Conservation (phyloP, 225 moss, liverwort and hornwort genomes). For the Pseudoscleropodium purum region DNA sequence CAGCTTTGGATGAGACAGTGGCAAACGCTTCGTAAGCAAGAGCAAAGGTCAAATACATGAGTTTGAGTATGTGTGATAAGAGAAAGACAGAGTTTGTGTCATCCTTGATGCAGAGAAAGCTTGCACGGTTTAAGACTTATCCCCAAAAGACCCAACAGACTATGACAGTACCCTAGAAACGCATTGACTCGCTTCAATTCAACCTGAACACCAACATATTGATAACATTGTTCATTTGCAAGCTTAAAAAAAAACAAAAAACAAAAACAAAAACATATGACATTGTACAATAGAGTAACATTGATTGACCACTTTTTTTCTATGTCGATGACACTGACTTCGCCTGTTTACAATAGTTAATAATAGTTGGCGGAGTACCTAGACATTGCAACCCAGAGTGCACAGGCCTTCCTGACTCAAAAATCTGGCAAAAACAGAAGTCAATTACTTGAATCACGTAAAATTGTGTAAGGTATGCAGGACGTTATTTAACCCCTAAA, state of each 20-base stretch:
- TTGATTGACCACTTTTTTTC: background rate
- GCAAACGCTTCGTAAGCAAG: background rate
- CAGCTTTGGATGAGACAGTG: background rate
- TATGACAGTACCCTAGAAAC: background rate
- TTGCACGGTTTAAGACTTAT: background rate
- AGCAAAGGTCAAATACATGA: background rate
- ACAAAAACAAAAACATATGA: too few relatives aligned
- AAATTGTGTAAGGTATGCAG: background rate
- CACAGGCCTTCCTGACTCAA: background rate
- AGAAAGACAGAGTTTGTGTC: conserved; percentile 10
- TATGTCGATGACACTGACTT: background rate
- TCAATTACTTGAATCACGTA: background rate
- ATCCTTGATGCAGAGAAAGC: conserved; percentile 8
- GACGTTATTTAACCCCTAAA: too few relatives aligned
- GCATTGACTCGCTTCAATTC: background rate
- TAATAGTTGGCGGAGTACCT: background rate
- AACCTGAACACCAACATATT: background rate
- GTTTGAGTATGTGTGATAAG: conserved; percentile 2
- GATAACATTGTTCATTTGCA: background rate
- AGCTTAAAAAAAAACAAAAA: too few relatives aligned
- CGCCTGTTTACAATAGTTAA: background rate
- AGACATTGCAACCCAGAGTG: background rate
- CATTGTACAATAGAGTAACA: background rate
- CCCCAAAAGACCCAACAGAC: background rate
- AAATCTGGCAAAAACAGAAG: background rate